phyloP scores from a whole-genome alignment of 2,329 filamentous ascomycete genomes.

The Aspergillus quadrilineatus region DNA sequence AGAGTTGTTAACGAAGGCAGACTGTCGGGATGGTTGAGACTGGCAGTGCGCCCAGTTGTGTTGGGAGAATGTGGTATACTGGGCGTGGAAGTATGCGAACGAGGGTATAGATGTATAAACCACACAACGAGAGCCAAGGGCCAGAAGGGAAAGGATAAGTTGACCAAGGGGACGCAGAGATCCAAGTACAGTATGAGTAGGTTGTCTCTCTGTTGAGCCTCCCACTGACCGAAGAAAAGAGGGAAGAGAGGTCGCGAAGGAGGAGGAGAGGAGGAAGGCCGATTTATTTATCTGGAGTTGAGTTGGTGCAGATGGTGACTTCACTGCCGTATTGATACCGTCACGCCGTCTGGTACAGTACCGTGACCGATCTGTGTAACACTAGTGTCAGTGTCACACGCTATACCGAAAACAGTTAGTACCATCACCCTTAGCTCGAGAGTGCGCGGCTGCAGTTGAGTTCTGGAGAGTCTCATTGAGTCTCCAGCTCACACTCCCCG shows the following conservation, averaged over 20 bases:
- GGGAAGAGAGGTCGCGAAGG: conserved; percentile 8
- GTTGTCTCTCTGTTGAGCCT: conserved; percentile 7
- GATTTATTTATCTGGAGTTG: conserved; percentile 18
- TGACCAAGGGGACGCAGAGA: conserved; percentile 2
- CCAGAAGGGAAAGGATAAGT: background rate
- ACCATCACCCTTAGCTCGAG: conserved; percentile 16
- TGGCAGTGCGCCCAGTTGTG: background rate
- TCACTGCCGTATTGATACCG: conserved; percentile 11
- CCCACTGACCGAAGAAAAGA: conserved; percentile 12
- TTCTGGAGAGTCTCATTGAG: background rate
- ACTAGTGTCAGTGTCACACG: conserved; percentile 18
- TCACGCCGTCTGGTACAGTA: conserved; percentile 13
- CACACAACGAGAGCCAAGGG: background rate
- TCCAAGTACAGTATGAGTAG: background rate
- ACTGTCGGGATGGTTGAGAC: background rate
- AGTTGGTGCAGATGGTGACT: background rate
- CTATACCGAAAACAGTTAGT: conserved; percentile 11
- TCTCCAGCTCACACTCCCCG: background rate
- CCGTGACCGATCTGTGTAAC: conserved; percentile 2
- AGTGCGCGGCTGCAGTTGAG: conserved; percentile 17
- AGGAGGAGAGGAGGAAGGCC: conserved; percentile 11
- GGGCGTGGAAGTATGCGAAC: conserved; percentile 14
- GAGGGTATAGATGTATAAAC: conserved; percentile 7
- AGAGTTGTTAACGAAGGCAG: conserved; percentile 4
- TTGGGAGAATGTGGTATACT: background rate